Conservation (phyloP, 768 basidiomycete species). For the Candolleomyces aberdarensis region DNA sequence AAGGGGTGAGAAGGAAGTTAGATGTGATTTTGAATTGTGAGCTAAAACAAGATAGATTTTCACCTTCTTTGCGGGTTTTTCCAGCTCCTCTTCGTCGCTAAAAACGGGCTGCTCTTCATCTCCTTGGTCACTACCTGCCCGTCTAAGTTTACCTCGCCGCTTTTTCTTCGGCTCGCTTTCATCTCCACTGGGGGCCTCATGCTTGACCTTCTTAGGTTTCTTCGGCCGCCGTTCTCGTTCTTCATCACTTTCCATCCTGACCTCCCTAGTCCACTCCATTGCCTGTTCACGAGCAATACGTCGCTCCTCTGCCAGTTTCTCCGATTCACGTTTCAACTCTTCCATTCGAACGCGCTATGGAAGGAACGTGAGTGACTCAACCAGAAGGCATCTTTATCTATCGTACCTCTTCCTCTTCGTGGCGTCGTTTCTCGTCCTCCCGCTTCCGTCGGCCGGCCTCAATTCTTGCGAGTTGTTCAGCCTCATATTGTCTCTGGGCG, state of each 20-base stretch:
- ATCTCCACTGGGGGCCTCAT: conserved; percentile 51
- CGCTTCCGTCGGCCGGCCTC: conserved; percentile 75
- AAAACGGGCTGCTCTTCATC: conserved; percentile 67
- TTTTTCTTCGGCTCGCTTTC: conserved; percentile 73
- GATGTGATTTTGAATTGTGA: not conserved
- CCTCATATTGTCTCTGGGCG: conserved; percentile 69
- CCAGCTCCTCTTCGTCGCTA: conserved; percentile 66
- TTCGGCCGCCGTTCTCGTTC: conserved; percentile 68
- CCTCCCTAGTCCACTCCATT: conserved; percentile 70
- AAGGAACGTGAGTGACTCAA: conserved; percentile 2
- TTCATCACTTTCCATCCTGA: conserved; percentile 71
- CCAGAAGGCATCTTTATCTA: conserved; percentile 13
- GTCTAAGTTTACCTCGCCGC: conserved; percentile 65
- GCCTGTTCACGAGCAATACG: conserved; percentile 75
- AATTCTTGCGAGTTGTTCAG: conserved; percentile 65
- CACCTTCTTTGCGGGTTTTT: conserved; percentile 71
- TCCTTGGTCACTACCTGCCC: conserved; percentile 50
- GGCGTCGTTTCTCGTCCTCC: conserved; percentile 72
- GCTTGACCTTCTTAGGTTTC: conserved; percentile 52
- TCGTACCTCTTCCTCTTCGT: conserved; percentile 61
- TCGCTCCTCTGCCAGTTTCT: conserved; percentile 78
- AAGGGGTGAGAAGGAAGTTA: conserved; percentile 16
- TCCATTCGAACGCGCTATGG: conserved; percentile 59
- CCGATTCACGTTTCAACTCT: conserved; percentile 64
- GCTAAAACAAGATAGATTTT: conserved; percentile 8